Evolutionary conservation across 208 protist species (phyloP).

Genomic region (Crithidia acanthocephali): DNA sequence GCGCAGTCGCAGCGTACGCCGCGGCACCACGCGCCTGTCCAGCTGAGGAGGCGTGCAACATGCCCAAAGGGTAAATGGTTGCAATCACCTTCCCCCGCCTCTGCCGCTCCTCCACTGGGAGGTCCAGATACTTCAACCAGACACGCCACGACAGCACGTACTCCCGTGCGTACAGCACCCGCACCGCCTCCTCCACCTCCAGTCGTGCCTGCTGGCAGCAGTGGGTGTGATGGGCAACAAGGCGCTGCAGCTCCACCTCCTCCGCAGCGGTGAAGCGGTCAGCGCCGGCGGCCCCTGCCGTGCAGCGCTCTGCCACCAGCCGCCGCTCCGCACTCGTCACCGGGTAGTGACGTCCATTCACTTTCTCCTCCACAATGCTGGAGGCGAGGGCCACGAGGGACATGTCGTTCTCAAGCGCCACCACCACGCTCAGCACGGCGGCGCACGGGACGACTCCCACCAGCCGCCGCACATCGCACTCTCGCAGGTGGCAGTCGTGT

Average conservation of each 20-base stretch:
- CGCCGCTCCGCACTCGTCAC: slow-evolving; percentile 19
- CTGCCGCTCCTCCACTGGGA: slow-evolving; percentile 7
- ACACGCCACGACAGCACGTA: slow-evolving; percentile 75
- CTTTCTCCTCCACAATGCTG: slow-evolving; percentile 69
- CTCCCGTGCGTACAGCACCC: slow-evolving; percentile 63
- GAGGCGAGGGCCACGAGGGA: slow-evolving; percentile 54
- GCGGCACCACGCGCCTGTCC: background rate
- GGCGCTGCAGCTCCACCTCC: slow-evolving; percentile 27
- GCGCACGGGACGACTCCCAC: slow-evolving; percentile 56
- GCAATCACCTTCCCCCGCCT: slow-evolving; percentile 9
- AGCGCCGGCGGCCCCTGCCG: slow-evolving; percentile 15
- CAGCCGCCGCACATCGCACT: slow-evolving; percentile 73
- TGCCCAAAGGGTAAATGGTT: slow-evolving; percentile 16
- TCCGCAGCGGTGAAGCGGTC: slow-evolving; percentile 73
- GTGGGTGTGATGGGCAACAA: slow-evolving; percentile 45
- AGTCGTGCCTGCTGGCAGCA: slow-evolving; percentile 50
- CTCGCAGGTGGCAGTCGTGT: slow-evolving; percentile 67
- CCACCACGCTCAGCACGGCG: slow-evolving; percentile 61
- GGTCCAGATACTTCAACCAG: slow-evolving; percentile 36
- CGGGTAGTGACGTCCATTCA: slow-evolving; percentile 49
- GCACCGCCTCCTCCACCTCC: slow-evolving; percentile 50
- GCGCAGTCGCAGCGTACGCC: background rate
- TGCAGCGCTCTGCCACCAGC: slow-evolving; percentile 31
- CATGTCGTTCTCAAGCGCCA: slow-evolving; percentile 45
- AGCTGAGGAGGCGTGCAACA: background rate